Evolutionary conservation across 352 stramenopile genomes (phyloP).

Genomic region (Thalassiosira ordinaria): DNA sequence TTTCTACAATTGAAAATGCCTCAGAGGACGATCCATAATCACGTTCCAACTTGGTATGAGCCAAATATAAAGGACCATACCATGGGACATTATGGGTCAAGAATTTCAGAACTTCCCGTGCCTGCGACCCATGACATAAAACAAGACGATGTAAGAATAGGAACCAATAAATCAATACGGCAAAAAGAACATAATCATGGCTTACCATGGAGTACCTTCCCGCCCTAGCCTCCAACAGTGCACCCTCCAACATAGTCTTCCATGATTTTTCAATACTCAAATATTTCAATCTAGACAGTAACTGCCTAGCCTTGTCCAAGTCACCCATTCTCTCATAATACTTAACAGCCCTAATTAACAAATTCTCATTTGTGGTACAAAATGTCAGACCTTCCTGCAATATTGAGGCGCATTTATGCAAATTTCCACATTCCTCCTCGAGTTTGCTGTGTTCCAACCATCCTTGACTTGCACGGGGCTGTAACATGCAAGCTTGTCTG

Average conservation of each 20-base stretch:
- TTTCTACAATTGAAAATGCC: constrained; percentile 86
- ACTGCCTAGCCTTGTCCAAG: constrained; percentile 74
- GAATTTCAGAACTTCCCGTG: constrained; percentile 88
- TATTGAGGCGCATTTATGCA: constrained; percentile 83
- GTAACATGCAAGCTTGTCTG: constrained; percentile 76
- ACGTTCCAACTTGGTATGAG: constrained; percentile 87
- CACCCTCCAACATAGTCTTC: constrained; percentile 89
- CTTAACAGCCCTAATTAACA: constrained; percentile 87
- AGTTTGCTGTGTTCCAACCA: constrained; percentile 91
- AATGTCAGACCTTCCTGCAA: constrained; percentile 85
- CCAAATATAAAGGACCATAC: constrained; percentile 90
- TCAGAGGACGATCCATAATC: constrained; percentile 78
- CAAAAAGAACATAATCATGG: constrained; percentile 62
- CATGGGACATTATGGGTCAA: constrained; percentile 88
- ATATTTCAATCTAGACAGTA: constrained; percentile 87
- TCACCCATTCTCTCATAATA: constrained; percentile 87
- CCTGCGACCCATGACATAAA: constrained; percentile 28
- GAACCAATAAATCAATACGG: constrained; percentile 13
- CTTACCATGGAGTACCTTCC: constrained; percentile 83
- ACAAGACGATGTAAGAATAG: not conserved
- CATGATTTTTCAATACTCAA: constrained; percentile 88
- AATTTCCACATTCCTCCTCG: constrained; percentile 89
- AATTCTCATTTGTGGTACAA: constrained; percentile 84
- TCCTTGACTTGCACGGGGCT: constrained; percentile 84
- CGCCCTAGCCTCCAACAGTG: constrained; percentile 86